Evolutionary conservation across 1,284 basidiomycete genomes (phyloP).

Genomic region (Stygiomarasmius scandens): DNA sequence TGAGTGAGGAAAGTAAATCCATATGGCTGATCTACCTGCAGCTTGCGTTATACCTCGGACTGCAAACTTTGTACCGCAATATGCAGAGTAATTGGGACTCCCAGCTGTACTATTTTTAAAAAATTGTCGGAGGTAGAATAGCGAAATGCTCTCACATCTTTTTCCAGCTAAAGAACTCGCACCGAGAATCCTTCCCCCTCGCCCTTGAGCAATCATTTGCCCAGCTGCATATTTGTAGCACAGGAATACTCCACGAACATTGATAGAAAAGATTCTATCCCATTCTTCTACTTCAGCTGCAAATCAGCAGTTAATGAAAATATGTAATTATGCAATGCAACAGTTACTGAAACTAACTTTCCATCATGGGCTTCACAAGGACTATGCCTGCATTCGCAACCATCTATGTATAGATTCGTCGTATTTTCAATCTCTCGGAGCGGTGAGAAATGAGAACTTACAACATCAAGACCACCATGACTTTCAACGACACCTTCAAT

Average conservation of each 20-base stretch:
- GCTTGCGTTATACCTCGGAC: constrained; percentile 15
- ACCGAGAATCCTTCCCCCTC: constrained; percentile 42
- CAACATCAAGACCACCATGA: constrained; percentile 39
- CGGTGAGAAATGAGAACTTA: constrained; percentile 22
- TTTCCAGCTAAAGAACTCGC: constrained; percentile 38
- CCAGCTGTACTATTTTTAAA: constrained; percentile 4
- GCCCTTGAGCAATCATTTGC: constrained; percentile 33
- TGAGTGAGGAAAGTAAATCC: too few relatives aligned
- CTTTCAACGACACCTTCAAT: constrained; percentile 29
- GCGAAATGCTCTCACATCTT: constrained; percentile 24
- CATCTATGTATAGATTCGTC: constrained; percentile 26
- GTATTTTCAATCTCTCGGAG: background rate
- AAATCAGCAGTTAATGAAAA: background rate
- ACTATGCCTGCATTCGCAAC: constrained; percentile 39
- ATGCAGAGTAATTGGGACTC: constrained; percentile 8
- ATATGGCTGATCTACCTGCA: too few relatives aligned
- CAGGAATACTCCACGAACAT: constrained; percentile 21
- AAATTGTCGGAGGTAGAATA: constrained; percentile 13
- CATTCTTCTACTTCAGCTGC: constrained; percentile 18
- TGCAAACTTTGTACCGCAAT: constrained; percentile 12
- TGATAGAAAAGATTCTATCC: constrained; percentile 17
- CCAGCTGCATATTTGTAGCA: constrained; percentile 31
- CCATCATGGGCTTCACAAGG: constrained; percentile 24
- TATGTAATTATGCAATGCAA: background rate
- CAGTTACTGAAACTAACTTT: constrained; percentile 12